Evolutionary conservation across 768 basidiomycete genomes (phyloP).

Genomic region (Trametes gibbosa): DNA sequence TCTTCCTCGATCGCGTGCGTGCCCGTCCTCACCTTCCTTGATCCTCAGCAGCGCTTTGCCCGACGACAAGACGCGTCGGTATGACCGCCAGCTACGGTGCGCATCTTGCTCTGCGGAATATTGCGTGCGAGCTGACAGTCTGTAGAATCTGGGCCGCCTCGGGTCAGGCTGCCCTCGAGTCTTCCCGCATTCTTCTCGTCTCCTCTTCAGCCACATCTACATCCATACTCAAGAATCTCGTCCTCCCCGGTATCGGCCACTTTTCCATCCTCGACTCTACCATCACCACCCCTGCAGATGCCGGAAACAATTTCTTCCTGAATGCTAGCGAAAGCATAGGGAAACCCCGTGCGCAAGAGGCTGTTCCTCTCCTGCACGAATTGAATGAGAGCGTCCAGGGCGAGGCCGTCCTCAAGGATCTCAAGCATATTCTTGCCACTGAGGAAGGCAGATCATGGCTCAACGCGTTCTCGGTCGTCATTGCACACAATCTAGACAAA

Average conservation of each 20-base stretch:
- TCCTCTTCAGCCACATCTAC: conserved; percentile 82
- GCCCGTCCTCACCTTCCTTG: conserved; percentile 1
- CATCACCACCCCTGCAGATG: conserved; percentile 65
- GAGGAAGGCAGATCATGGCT: conserved; percentile 24
- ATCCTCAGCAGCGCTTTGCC: conserved; percentile 53
- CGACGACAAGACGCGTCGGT: conserved; percentile 85
- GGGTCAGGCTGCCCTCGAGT: conserved; percentile 87
- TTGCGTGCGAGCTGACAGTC: not conserved
- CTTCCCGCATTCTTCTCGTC: conserved; percentile 76
- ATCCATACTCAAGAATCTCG: conserved; percentile 92
- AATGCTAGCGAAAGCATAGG: conserved; percentile 74
- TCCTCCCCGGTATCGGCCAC: conserved; percentile 93
- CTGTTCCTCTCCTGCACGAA: conserved; percentile 72
- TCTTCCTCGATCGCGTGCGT: not conserved
- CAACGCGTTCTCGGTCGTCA: conserved; percentile 55
- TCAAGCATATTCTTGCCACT: conserved; percentile 18
- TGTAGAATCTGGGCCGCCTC: conserved; percentile 80
- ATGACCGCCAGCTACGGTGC: conserved; percentile 93
- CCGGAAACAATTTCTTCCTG: conserved; percentile 97
- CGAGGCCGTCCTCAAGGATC: conserved; percentile 51
- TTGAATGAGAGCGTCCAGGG: conserved; percentile 88
- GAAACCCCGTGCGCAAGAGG: conserved; percentile 74
- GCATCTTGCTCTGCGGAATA: conserved; percentile 17
- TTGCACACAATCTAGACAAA: conserved; percentile 77
- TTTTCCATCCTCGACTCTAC: conserved; percentile 85